A percentile compares a stretch with the other conserved stretches of the same genome.
Conservation (phyloP, 176 grass and related monocot species). For the Guadua angustifolia region DNA sequence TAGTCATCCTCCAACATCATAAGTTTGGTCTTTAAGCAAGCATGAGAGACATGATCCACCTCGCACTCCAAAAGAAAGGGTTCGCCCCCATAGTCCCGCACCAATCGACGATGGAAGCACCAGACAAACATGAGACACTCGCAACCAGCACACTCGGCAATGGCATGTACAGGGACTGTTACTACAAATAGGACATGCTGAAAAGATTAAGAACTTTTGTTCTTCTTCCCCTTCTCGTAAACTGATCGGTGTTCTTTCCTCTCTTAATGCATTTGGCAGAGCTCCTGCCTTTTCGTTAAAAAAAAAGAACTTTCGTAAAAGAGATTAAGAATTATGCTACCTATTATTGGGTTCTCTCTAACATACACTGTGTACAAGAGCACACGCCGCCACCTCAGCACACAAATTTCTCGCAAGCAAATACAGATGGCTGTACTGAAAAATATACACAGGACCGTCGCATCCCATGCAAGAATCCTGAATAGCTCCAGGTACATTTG, state of each 20-base stretch:
- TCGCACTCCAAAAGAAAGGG: slow-evolving; percentile 1
- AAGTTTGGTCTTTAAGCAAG: slow-evolving; percentile 10
- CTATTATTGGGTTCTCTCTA: neutral
- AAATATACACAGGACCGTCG: neutral
- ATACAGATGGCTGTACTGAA: neutral
- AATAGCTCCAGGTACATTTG: neutral
- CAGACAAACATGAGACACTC: too few species aligned
- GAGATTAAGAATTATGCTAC: neutral
- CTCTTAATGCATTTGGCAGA: too few species aligned
- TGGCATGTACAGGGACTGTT: neutral
- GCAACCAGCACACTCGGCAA: too few species aligned
- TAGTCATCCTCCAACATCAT: neutral
- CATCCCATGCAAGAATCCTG: too few species aligned
- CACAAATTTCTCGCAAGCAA: neutral
- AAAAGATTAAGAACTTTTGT: neutral
- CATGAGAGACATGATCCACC: neutral
- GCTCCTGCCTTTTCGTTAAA: too few species aligned
- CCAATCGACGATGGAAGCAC: slow-evolving; percentile 16
- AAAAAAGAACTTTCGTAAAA: neutral
- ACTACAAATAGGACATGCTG: neutral
- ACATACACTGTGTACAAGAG: neutral
- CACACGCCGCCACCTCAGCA: neutral
- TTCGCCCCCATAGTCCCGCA: neutral
- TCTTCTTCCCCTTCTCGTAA: too few species aligned
- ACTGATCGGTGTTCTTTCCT: too few species aligned